Evolutionary conservation across 2,329 filamentous ascomycete species (phyloP).

Genomic region (Zymoseptoria pseudotritici): DNA sequence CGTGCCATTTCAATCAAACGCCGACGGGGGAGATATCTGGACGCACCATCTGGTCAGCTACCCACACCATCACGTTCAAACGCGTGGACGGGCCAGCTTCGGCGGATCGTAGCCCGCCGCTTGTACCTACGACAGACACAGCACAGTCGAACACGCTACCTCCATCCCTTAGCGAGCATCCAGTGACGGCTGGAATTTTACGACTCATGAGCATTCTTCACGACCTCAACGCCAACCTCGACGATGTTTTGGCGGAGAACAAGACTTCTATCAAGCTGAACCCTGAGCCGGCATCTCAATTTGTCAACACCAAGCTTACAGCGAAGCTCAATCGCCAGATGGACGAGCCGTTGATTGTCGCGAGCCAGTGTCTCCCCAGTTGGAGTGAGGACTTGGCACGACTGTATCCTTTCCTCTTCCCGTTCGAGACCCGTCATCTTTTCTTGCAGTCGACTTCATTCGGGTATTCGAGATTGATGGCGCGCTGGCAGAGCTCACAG

Average conservation of each 20-base stretch:
- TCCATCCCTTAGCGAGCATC: constrained; percentile 72
- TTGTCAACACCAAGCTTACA: constrained; percentile 97
- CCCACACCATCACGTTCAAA: constrained; percentile 88
- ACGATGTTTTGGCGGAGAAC: constrained; percentile 78
- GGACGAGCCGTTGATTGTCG: constrained; percentile 93
- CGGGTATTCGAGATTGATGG: constrained; percentile 95
- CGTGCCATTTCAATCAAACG: constrained; percentile 66
- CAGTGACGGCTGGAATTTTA: constrained; percentile 78
- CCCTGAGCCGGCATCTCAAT: constrained; percentile 79
- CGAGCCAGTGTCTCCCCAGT: constrained; percentile 87
- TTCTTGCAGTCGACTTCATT: constrained; percentile 98
- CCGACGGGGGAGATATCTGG: constrained; percentile 58
- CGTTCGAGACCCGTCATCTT: constrained; percentile 92
- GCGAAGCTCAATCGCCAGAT: constrained; percentile 95
- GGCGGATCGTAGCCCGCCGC: constrained; percentile 54
- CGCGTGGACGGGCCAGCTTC: constrained; percentile 77
- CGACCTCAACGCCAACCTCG: constrained; percentile 84
- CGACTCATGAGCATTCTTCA: constrained; percentile 84
- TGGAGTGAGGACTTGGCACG: constrained; percentile 95
- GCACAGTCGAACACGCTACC: constrained; percentile 58
- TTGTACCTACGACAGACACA: constrained; percentile 46
- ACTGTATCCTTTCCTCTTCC: constrained; percentile 92
- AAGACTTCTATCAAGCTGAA: constrained; percentile 64
- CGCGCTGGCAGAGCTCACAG: constrained; percentile 90
- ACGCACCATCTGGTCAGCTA: constrained; percentile 72